Base-by-base conservation (phyloP, 2,329 filamentous ascomycete species). In the Hypoxylon sp. region DNA sequence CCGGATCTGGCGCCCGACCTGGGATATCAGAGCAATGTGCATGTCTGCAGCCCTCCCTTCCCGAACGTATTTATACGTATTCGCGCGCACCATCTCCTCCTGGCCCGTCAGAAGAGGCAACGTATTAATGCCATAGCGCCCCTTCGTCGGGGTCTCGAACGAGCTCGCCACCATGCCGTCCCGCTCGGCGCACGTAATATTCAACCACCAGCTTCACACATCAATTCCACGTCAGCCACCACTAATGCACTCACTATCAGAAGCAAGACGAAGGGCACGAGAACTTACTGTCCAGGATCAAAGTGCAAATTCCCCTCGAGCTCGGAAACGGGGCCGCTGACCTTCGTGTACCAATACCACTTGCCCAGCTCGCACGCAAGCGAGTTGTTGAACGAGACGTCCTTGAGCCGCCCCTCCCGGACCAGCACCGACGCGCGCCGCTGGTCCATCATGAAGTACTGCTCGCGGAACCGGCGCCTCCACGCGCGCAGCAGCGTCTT, bases 161-260 rank as follows among this genome's bases (percentile, higher is more conserved):
- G 81, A 80, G 58, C 78, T 82, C 6, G 78, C 80, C 7, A 88
- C 82, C 17, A 89, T 85, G 20, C 87, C 86, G 71, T 89, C 87
- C 30, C 85, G 82, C 65, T 85, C 80, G 1, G 86, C 87, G 70
- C 86, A 88, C 37, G 85, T 83, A 33, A 88, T 79, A 59, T 87
- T 86, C 17, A 87, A 75, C 86, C 87, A 89, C 87, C 85, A 90
- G 61, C 87, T 89, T 60, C 8, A 11, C 6, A 20, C 22, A 17
- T 33, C 25, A 48, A 25, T 11, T n/a, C 7, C 6, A 49, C 20
- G 17, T 79, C 57, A 77, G 77, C 57, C 56, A 60, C 2, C 14
- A 30, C 58, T 7, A 27, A 13, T 11, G 6, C 20, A 20, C 20
- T 20, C 20, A 20, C 20, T 20, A 31, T 14, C 7, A 30, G 11